These are phyloP conservation scores for Anisodus acutangulus DNA, from an alignment of 257 asterid genomes.

Conservation along the genomic window DNA sequence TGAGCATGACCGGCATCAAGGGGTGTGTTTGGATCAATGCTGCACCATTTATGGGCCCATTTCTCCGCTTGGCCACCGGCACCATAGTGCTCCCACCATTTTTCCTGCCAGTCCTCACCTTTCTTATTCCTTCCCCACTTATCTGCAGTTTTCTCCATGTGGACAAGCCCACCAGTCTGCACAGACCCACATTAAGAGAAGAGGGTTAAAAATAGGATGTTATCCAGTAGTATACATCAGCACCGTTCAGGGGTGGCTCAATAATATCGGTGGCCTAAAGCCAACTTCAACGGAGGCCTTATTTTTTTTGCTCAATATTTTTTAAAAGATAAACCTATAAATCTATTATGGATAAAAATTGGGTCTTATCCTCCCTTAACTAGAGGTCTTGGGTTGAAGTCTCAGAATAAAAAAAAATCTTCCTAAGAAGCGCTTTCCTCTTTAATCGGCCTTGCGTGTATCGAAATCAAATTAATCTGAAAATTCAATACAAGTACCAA, in stretches of 20 bases:
- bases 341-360: too few species aligned
- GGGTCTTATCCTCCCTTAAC: too few species aligned
- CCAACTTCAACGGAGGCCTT: too few species aligned
- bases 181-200: neutral
- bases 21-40: slow-evolving; percentile 81
- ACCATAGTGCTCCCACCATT: slow-evolving; percentile 95
- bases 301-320: too few species aligned
- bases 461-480: too few species aligned
- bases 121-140: slow-evolving; percentile 89
- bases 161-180: slow-evolving; percentile 71
- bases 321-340: too few species aligned
- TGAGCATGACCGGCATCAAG: slow-evolving; percentile 93
- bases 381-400: too few species aligned
- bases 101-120: slow-evolving; percentile 97
- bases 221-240: neutral
- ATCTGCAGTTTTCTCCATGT: slow-evolving; percentile 95
- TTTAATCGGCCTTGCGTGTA: too few species aligned
- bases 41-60: slow-evolving; percentile 99
- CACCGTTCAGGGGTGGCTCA: neutral
- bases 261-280: too few species aligned
- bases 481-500: too few species aligned
- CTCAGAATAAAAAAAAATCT: too few species aligned
- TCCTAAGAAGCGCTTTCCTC: too few species aligned
- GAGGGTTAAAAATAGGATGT: neutral
- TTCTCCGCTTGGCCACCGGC: slow-evolving; percentile 77